phyloP scores from a whole-genome alignment of 805 yeast genomes.

The Ogataea pignaliae region DNA sequence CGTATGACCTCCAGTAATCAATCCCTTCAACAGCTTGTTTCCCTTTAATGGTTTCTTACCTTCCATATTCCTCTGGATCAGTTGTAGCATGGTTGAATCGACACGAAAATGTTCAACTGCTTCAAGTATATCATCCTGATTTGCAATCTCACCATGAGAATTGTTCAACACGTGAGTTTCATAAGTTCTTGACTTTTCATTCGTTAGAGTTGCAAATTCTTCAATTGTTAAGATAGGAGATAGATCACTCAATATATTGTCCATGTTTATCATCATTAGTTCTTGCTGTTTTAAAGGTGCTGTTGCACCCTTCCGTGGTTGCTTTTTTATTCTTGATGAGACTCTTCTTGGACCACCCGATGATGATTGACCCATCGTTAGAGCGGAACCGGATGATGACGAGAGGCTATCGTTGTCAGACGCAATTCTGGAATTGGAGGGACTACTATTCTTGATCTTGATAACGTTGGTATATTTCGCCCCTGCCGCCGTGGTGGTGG shows the following conservation, averaged over 20 bases:
- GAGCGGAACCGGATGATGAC: conserved; percentile 9
- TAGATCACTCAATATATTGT: conserved; percentile 26
- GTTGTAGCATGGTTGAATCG: conserved; percentile 3
- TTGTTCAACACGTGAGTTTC: conserved; percentile 20
- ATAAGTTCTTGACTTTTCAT: conserved; percentile 22
- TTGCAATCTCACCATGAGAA: conserved; percentile 15
- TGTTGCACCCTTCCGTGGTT: too few species aligned
- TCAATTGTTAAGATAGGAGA: conserved; percentile 28
- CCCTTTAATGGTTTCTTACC: conserved; percentile 3
- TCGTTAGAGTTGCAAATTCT: conserved; percentile 31
- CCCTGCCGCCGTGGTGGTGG: not conserved
- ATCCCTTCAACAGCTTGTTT: conserved; percentile 9
- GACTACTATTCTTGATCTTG: too few species aligned
- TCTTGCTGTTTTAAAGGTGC: too few species aligned
- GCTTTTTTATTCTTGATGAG: conserved; percentile 9
- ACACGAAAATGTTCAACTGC: conserved; percentile 13
- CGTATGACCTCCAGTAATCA: conserved; percentile 1
- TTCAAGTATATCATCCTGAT: conserved; percentile 17
- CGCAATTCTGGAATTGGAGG: too few species aligned
- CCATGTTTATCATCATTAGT: not conserved
- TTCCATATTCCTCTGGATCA: conserved; percentile 7
- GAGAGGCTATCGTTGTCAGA: conserved; percentile 11
- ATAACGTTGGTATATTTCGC: too few species aligned
- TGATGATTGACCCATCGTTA: not conserved
- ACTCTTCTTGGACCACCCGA: not conserved